Base-by-base conservation (phyloP, 225 moss, liverwort and hornwort species). In the Marchantia paleacea region DNA sequence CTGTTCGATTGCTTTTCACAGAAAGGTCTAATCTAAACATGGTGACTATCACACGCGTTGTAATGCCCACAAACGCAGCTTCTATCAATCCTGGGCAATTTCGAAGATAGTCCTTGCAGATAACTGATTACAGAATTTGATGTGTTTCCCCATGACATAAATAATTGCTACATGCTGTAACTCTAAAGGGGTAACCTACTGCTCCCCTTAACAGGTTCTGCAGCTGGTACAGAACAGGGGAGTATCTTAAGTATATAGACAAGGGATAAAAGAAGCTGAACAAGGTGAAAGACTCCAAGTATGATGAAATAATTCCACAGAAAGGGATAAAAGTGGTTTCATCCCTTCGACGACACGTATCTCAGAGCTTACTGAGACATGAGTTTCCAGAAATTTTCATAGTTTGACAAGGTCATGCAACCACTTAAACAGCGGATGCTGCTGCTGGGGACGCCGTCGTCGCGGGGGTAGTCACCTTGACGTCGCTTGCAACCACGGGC, bases 351-450 rank as follows among this genome's bases (percentile, higher is more conserved):
- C 39, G 39, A 39, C 39, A 5, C 2, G 39, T 39, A 39, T 39
- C 39, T 39, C 39, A 39, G 39, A 39, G 39, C 39, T 39, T 5
- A 39, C 39, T 2, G 5, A 39, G 39, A 39, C 5, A 39, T 39
- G 39, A 39, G 39, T 39, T 39, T 39, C 39, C 39, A 39, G 39
- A 7, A 61, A 61, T 61, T 61, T n/a, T 24, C 24, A 7, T 62
- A 0, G n/a, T 62, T 62, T 10, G 9, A 62, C 7, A 4, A 24
- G n/a, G n/a, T 51, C 22, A 15, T 49, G 20, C 53, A 22, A 62
- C 47, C 31, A 39, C 6, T 48, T 61, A 78, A 8, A 78, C 78
- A 25, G 78, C 78, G 52, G 78, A 50, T 10, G 78, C 78, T 51
- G 78, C 78, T 11, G 78, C 66, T 9, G 70, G 30, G 6, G 70